Conservation (phyloP, 1,284 basidiomycete genomes). For the Tausonia pullulans region DNA sequence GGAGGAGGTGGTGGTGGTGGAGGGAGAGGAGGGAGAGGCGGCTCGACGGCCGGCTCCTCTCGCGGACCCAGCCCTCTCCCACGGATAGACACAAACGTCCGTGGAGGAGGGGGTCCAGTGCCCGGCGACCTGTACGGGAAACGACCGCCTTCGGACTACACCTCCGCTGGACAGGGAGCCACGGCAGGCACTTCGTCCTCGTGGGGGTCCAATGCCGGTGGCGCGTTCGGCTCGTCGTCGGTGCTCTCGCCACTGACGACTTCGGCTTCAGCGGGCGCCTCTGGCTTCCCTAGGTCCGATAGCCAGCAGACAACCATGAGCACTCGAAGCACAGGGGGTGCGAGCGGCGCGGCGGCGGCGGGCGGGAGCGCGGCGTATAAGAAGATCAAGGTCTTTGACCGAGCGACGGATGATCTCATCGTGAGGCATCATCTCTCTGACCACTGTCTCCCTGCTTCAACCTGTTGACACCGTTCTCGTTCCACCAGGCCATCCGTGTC, state of each 20-base stretch:
- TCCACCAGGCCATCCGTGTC: conserved; percentile 55
- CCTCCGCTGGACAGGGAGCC: conserved; percentile 4
- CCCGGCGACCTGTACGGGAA: too few relatives aligned
- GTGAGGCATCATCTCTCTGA: too few relatives aligned
- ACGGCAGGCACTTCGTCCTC: conserved; percentile 20
- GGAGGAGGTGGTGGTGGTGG: neutral
- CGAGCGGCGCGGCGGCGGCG: conserved; percentile 6
- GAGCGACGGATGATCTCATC: conserved; percentile 81
- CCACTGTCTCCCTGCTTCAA: too few relatives aligned
- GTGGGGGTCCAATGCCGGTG: conserved; percentile 18
- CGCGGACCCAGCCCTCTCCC: conserved; percentile 24
- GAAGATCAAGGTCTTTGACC: conserved; percentile 96
- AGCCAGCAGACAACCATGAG: too few relatives aligned
- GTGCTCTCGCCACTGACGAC: conserved; percentile 9
- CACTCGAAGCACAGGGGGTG: too few relatives aligned
- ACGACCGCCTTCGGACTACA: neutral
- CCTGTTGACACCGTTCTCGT: too few relatives aligned
- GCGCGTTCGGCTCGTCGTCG: neutral
- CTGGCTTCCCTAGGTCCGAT: neutral
- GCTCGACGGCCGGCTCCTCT: conserved; percentile 11
- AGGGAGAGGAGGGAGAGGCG: neutral
- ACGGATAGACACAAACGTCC: conserved; percentile 20
- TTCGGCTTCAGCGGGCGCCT: neutral
- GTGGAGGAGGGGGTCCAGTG: neutral
- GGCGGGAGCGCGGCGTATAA: conserved; percentile 50